phyloP scores from a whole-genome alignment of 805 yeast genomes.

The Candida vaughaniae region DNA sequence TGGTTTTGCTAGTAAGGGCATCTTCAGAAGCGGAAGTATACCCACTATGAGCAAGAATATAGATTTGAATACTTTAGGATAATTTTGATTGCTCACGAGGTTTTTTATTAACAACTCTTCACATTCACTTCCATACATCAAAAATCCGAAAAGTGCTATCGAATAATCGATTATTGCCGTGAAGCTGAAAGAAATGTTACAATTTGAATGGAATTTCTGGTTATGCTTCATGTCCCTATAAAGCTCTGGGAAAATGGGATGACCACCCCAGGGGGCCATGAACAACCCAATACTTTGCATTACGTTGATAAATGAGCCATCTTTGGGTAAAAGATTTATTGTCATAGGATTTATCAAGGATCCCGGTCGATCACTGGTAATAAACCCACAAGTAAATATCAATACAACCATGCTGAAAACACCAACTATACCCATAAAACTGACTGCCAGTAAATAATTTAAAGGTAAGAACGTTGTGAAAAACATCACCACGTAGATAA shows the following conservation, averaged over 20 bases:
- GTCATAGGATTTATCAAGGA: slow-evolving; percentile 50
- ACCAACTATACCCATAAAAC: slow-evolving; percentile 55
- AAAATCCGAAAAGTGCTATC: slow-evolving; percentile 65
- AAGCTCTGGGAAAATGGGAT: slow-evolving; percentile 74
- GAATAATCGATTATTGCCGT: slow-evolving; percentile 59
- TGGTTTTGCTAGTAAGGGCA: slow-evolving; percentile 40
- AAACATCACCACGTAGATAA: slow-evolving; percentile 40
- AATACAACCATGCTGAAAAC: slow-evolving; percentile 50
- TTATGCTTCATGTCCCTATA: slow-evolving; percentile 74
- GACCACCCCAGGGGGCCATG: slow-evolving; percentile 85
- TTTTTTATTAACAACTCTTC: slow-evolving; percentile 78
- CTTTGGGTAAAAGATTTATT: slow-evolving; percentile 33
- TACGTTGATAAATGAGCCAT: slow-evolving; percentile 26
- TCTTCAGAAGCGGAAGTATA: slow-evolving; percentile 39
- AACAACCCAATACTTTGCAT: slow-evolving; percentile 61
- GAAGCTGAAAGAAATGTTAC: slow-evolving; percentile 54
- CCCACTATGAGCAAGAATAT: slow-evolving; percentile 34
- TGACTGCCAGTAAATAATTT: slow-evolving; percentile 51
- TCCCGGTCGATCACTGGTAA: slow-evolving; percentile 47
- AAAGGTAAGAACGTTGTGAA: slow-evolving; percentile 55
- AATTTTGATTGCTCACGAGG: slow-evolving; percentile 62
- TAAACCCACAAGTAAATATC: slow-evolving; percentile 48
- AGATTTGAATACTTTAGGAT: slow-evolving; percentile 55
- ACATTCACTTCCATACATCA: slow-evolving; percentile 76
- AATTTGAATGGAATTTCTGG: slow-evolving; percentile 50